Base-by-base conservation (phyloP, 495 filamentous ascomycete genomes). In the Peziza echinospora region DNA sequence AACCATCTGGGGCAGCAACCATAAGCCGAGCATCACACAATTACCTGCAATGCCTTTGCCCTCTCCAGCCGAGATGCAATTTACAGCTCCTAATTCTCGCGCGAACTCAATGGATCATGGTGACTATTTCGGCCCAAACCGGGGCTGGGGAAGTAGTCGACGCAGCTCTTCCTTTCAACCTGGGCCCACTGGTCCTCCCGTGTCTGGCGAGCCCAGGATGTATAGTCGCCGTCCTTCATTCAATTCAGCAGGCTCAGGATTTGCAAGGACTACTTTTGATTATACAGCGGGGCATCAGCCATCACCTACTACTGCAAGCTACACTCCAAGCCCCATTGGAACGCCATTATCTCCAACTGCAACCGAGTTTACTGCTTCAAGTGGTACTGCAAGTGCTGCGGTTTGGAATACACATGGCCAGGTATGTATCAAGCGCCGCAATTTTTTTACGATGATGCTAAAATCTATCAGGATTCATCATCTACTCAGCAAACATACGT, bases 321-420 rank as follows among this genome's bases (percentile, higher is more conserved):
- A 82, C 60, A 75, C 76, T 47, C 72, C 79, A 51, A 75, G 73
- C 39, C 72, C 82, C 25, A 75, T 81, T 51, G 79, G 84, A 26
- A 82, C 84, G 23, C 70, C 81, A 4, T 72, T 96, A 17, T 93
- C 86, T 13, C 82, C 87, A 3, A 77, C 82, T 43, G 84, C 85
- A 23, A 72, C 72, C 19, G 84, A 93, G 57, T 93, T 93, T 54
- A 78, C 73, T 41, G 70, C 68, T 21, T 51, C 55, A 9, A 46
- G 61, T 7, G 52, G 53, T n/a, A n/a, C n/a, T 45, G 53, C 51
- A 17, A 45, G 48, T 16, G 47, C 41, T 53, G 47, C 47, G 7
- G 41, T 59, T 21, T 56, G 54, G 54, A 53, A 53, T 26, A 42
- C 57, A 58, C 22, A 74, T 64, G 65, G 74, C 71, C 62, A 65